Evolutionary conservation across 257 asterid genomes (phyloP).

Genomic region (Handroanthus guayacan): DNA sequence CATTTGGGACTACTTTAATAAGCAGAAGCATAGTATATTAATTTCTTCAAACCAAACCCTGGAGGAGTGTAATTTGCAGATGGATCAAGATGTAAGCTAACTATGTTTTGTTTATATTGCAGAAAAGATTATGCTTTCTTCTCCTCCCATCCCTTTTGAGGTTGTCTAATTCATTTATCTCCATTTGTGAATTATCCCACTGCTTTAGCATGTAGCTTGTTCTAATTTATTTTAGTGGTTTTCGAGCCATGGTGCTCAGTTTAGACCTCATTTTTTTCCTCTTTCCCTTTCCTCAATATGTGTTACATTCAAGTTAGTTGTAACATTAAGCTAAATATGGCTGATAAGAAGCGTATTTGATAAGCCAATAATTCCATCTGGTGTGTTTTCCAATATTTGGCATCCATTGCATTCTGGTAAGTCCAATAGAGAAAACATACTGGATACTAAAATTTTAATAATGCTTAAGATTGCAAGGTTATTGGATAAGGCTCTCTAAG

Average conservation of each 20-base stretch:
- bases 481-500: neutral
- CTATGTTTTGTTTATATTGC: slow-evolving; percentile 19
- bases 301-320: neutral
- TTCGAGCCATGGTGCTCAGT: neutral
- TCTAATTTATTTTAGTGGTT: neutral
- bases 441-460: neutral
- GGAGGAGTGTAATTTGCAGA: slow-evolving; percentile 79
- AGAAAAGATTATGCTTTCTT: slow-evolving; percentile 24
- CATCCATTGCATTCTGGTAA: neutral
- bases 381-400: neutral
- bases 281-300: neutral
- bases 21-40: slow-evolving; percentile 59
- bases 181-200: neutral
- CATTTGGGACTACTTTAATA: slow-evolving; percentile 87
- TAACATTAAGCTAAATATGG: neutral
- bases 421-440: slow-evolving; percentile 2
- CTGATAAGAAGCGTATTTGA: neutral
- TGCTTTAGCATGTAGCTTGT: slow-evolving; percentile 23
- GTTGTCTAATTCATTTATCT: slow-evolving; percentile 7
- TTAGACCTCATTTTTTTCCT: slow-evolving; percentile 2
- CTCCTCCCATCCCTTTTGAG: neutral
- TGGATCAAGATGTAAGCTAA: slow-evolving; percentile 90
- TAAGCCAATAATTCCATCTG: neutral
- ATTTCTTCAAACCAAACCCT: slow-evolving; percentile 65
- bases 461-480: slow-evolving; percentile 5